Conservation (phyloP, 2,329 filamentous ascomycete genomes). For the Fusarium buxicola region DNA sequence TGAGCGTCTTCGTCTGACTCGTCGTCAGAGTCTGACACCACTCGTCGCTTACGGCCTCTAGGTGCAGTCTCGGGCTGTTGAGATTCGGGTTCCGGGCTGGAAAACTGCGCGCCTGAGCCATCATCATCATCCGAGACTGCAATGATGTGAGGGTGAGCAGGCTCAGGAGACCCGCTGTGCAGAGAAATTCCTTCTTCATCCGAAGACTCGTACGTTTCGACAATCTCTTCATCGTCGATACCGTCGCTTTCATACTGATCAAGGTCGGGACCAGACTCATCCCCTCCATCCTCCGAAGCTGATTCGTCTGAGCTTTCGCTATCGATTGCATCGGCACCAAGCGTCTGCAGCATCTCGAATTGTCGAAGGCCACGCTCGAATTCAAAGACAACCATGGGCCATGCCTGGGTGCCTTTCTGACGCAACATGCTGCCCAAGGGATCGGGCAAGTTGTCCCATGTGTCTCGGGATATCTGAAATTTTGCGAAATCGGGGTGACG, state of each 20-base stretch:
- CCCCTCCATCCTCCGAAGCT: constrained; percentile 21
- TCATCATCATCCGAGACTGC: constrained; percentile 24
- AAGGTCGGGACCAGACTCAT: constrained; percentile 31
- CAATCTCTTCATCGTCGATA: constrained; percentile 52
- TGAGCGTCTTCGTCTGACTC: constrained; percentile 39
- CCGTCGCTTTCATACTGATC: constrained; percentile 55
- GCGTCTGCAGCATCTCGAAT: constrained; percentile 30
- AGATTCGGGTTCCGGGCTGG: constrained; percentile 45
- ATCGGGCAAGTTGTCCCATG: constrained; percentile 7
- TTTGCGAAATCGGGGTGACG: constrained; percentile 47
- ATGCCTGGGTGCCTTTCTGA: constrained; percentile 35
- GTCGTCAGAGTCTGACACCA: constrained; percentile 50
- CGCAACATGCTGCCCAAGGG: constrained; percentile 9
- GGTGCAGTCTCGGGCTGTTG: constrained; percentile 26
- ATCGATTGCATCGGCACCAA: constrained; percentile 14
- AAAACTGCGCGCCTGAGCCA: constrained; percentile 42
- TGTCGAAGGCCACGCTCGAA: constrained; percentile 27
- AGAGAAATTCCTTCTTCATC: constrained; percentile 45
- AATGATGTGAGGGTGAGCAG: constrained; percentile 10
- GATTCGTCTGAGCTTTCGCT: constrained; percentile 31
- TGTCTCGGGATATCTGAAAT: constrained; percentile 35
- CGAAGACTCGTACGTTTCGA: constrained; percentile 41
- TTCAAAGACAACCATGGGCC: constrained; percentile 50
- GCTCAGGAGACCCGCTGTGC: constrained; percentile 1
- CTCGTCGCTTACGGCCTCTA: constrained; percentile 45